Evolutionary conservation across 805 yeast genomes (phyloP), one percentile per base, ranked within the genome.

Genomic region (Wickerhamiella allomyrinae): DNA sequence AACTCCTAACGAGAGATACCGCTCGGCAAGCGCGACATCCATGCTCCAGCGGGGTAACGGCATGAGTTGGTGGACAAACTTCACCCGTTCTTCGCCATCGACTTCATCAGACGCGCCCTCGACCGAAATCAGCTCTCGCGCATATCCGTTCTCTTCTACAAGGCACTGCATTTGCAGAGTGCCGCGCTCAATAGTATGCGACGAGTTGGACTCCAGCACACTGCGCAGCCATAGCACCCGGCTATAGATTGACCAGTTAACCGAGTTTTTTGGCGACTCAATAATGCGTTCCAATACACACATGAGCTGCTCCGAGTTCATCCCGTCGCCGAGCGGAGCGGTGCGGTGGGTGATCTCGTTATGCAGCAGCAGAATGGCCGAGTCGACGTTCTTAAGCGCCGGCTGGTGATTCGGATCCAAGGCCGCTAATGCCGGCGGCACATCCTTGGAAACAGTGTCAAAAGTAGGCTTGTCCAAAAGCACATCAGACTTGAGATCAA

Each of bases 171-270:
- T 77, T 61, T 91, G 98, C 40, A 91, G 66, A 4, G 87, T 77
- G 40, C 97, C 97, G 57, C 98, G 72, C 62, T 91, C 97, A 20
- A 89, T 79, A 1, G 96, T 89, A 56, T 81, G 77, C 1, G 94
- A 76, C 49, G 76, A 77, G 39, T 70, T 69, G 0, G 94, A 73
- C 58, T 91, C 98, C 29, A 87, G 65, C 17, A 82, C 53, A 7
- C 95, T 84, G 57, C 97, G 73, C 54, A 79, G 82, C 95, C 96
- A 91, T 35, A 91, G 64, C 0, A 94, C 81, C 47, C 87, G 69
- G 2, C 87, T 74, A 53, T 77, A 85, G 3, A 89, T 58, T 1
- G 81, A 62, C 86, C 95, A 86, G 58, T 83, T 80, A 14, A 73
- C 69, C 1, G 63, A 49, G 4, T 64, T 61, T 3, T 56, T 54